These are phyloP conservation scores for Myrica gale DNA, from an alignment of 306 rosid species.

Conservation along the genomic window DNA sequence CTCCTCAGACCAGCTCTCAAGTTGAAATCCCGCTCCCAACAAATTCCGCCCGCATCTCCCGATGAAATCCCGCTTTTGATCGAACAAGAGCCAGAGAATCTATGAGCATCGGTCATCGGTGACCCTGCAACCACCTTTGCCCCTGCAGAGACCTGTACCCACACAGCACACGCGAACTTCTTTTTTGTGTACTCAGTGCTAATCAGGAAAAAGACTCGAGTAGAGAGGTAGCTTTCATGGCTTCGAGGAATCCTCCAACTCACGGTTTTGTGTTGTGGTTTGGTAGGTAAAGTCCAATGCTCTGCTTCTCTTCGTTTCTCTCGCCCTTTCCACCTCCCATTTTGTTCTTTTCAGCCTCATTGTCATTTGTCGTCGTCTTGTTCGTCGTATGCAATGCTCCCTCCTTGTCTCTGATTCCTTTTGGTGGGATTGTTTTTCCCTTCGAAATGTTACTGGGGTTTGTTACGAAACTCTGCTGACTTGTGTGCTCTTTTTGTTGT, in stretches of 20 bases:
- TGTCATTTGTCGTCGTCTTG: constrained; percentile 31
- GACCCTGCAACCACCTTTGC: constrained; percentile 29
- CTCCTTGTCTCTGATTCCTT: constrained; percentile 29
- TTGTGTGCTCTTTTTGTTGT: constrained; percentile 18
- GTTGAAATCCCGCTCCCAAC: too few relatives aligned
- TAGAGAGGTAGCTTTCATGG: constrained; percentile 54
- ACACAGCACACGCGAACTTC: constrained; percentile 23
- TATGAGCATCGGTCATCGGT: constrained; percentile 1
- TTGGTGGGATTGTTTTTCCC: constrained; percentile 10
- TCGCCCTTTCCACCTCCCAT: constrained; percentile 30
- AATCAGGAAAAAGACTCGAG: constrained; percentile 11
- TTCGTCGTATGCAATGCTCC: constrained; percentile 20
- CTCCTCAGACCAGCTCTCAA: too few relatives aligned
- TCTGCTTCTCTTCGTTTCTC: constrained; percentile 39
- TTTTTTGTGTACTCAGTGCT: constrained; percentile 19
- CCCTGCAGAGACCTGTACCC: constrained; percentile 10
- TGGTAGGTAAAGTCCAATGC: constrained; percentile 44
- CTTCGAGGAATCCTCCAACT: constrained; percentile 33
- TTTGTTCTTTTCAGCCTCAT: constrained; percentile 30
- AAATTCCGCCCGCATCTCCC: too few relatives aligned
- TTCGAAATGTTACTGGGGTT: constrained; percentile 1
- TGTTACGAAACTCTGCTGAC: background rate
- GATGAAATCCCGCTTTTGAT: too few relatives aligned
- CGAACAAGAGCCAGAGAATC: constrained; percentile 4
- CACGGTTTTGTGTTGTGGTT: constrained; percentile 35